Evolutionary conservation across 305 asterid genomes (phyloP), one percentile per base, ranked within the genome.

Genomic region (Fraxinus dipetala): DNA sequence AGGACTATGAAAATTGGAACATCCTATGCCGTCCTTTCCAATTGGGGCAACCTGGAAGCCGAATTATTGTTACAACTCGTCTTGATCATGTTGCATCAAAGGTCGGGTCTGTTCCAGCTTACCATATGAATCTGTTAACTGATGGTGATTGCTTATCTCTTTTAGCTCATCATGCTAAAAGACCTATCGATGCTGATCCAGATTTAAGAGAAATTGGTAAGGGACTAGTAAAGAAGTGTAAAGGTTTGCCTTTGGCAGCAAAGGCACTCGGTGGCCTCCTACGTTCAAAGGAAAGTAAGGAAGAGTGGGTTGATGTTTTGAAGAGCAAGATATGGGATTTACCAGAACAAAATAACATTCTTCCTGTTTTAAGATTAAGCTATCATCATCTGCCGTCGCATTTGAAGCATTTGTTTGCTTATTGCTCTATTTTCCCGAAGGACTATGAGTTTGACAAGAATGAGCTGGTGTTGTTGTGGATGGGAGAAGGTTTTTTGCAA

Each of bases 161-260:
- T 56, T 85, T 90, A 80, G 86, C 87, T 72, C 88, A 45, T 35
- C 93, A 87, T 84, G 89, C 90, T 69, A 79, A 87, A 2, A 83
- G 24, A 83, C 78, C 89, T 36, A 83, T 85, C 14, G 32, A 72
- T 11, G 82, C 75, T 8, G 74, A 80, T 70, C 13, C 83, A 7
- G 86, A 90, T 63, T 78, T 91, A 1, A 43, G 65, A 78, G 87
- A 75, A 67, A 84, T 84, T 59, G 91, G 91, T 31, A 70, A 81
- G 85, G 85, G 87, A 38, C 86, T 92, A 76, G 88, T 88, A 35
- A 86, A 86, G 81, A 92, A 87, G 84, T 92, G 95, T 78, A 84
- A 87, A 84, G 92, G 93, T 56, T 87, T 92, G 86, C 95, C 95
- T 75, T 87, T 91, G 88, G 97, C 93, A 8, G 89, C 92, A 35